Conservation (phyloP, 2,329 filamentous ascomycete genomes). For the Aspergillus terreus region DNA sequence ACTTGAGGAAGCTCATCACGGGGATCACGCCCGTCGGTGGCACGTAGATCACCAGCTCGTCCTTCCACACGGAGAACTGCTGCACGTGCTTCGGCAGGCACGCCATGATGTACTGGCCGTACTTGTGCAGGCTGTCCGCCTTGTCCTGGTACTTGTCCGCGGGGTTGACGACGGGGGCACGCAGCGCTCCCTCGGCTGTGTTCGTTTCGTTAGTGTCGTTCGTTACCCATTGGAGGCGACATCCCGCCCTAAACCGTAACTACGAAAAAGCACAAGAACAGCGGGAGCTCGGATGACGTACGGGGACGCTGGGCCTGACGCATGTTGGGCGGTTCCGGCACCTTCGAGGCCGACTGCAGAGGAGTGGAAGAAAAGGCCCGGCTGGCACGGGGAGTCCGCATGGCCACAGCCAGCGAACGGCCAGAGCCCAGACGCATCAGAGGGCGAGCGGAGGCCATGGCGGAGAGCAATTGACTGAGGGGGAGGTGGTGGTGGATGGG, state of each 20-base stretch:
- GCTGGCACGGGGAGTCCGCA: constrained; percentile 29
- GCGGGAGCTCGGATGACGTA: constrained; percentile 30
- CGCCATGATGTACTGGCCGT: constrained; percentile 94
- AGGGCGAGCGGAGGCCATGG: constrained; percentile 45
- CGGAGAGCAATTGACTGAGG: constrained; percentile 28
- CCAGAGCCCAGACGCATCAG: constrained; percentile 42
- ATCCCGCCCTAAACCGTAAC: background rate
- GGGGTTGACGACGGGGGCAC: constrained; percentile 80
- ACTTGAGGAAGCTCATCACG: constrained; percentile 91
- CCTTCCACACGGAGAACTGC: constrained; percentile 99
- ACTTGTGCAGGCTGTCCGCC: constrained; percentile 83
- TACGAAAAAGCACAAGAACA: background rate
- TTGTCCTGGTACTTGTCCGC: constrained; percentile 89
- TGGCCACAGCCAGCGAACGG: constrained; percentile 35
- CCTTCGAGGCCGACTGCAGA: constrained; percentile 42
- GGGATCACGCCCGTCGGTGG: constrained; percentile 83
- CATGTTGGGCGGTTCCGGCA: constrained; percentile 61
- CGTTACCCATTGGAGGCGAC: background rate
- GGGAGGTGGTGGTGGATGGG: constrained; percentile 14
- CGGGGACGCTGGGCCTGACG: constrained; percentile 56
- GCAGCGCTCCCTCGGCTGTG: constrained; percentile 58
- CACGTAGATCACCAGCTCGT: constrained; percentile 94
- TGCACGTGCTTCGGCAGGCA: constrained; percentile 97
- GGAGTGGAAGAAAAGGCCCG: constrained; percentile 39
- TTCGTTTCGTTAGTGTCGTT: constrained; percentile 6